Evolutionary conservation across 2,329 filamentous ascomycete species (phyloP).

Genomic region (Rhynchosporium secalis): DNA sequence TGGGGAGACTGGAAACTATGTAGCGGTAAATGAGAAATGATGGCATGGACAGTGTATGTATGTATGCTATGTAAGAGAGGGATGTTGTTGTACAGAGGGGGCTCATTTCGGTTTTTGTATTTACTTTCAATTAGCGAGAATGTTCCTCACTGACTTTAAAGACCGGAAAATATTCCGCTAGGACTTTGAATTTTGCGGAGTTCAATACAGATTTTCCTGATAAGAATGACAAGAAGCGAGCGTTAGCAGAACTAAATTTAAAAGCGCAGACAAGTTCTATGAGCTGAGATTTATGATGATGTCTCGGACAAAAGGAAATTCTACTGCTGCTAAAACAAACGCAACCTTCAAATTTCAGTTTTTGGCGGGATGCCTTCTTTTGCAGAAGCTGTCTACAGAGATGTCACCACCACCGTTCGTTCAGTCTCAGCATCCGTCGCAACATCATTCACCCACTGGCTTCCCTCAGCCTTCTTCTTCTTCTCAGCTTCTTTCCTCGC

Average conservation of each 20-base stretch:
- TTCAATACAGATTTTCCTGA: not conserved
- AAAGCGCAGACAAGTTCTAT: not conserved
- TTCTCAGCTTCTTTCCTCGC: constrained; percentile 6
- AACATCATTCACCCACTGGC: not conserved
- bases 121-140: not conserved
- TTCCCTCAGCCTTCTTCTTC: not conserved
- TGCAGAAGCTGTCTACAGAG: not conserved
- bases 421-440: constrained; percentile 1
- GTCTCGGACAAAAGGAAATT: not conserved
- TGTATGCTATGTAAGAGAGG: not conserved
- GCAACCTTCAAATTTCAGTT: not conserved
- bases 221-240: too few species aligned
- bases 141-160: not conserved
- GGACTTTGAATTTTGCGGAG: not conserved
- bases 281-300: not conserved
- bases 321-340: too few species aligned
- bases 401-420: not conserved
- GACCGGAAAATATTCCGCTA: not conserved
- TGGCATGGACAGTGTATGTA: constrained; percentile 3
- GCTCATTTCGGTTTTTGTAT: constrained; percentile 9
- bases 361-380: not conserved
- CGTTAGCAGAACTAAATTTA: too few species aligned
- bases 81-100: not conserved
- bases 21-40: not conserved
- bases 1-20: not conserved